phyloP scores from a whole-genome alignment of 164 flowering plant species.

The Vitis cinerea region DNA sequence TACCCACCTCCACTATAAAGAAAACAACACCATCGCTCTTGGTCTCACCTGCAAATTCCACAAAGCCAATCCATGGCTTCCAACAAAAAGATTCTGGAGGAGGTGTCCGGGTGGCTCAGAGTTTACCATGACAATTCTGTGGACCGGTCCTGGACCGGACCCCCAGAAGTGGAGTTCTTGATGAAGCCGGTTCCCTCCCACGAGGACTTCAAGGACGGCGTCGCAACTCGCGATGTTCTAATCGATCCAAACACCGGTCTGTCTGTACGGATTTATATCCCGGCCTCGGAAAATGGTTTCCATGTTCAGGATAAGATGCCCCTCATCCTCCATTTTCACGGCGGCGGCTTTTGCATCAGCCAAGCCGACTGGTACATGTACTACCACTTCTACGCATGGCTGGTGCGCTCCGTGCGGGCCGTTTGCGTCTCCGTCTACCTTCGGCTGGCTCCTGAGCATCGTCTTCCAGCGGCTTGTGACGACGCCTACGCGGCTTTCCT shows the following conservation, averaged over 20 bases:
- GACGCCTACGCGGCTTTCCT: neutral
- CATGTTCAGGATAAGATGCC: neutral
- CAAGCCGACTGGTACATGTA: neutral
- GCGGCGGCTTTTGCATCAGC: slow-evolving; percentile 2
- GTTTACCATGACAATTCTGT: slow-evolving; percentile 8
- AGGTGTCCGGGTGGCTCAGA: slow-evolving; percentile 9
- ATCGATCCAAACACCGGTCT: slow-evolving; percentile 2
- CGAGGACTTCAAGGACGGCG: neutral
- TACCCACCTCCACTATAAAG: too few relatives aligned
- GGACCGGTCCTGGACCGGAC: slow-evolving; percentile 10
- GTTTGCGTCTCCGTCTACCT: slow-evolving; percentile 2
- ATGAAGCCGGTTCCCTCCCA: slow-evolving; percentile 3
- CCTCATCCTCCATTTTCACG: slow-evolving; percentile 9
- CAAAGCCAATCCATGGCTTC: neutral
- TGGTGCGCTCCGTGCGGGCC: neutral
- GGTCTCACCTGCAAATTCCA: too few relatives aligned
- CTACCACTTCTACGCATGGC: neutral
- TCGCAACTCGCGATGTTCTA: slow-evolving; percentile 3
- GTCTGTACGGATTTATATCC: slow-evolving; percentile 1
- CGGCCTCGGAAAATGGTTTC: neutral
- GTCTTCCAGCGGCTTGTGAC: neutral
- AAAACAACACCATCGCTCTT: too few relatives aligned
- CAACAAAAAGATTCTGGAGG: neutral
- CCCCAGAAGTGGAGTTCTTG: slow-evolving; percentile 3
- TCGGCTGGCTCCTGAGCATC: neutral